A percentile compares a stretch with the other conserved stretches of the same genome.
Evolutionary conservation across 257 asterid species (phyloP).

Genomic region (Ophiorrhiza pumila): DNA sequence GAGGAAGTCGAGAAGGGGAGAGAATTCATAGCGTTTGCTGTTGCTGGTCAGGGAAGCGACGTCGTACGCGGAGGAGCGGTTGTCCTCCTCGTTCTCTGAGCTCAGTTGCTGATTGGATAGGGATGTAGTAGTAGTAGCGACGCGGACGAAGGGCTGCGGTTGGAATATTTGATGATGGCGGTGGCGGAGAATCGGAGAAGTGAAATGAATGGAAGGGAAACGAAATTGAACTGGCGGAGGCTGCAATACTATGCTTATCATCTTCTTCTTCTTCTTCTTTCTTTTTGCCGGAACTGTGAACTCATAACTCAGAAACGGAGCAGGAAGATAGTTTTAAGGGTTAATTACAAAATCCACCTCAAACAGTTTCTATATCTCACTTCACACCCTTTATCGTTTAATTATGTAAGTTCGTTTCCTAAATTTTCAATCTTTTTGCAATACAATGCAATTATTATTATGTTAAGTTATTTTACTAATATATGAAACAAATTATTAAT

Average conservation of each 20-base stretch:
- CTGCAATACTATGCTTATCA: constrained; percentile 56
- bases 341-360: too few relatives aligned
- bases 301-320: too few relatives aligned
- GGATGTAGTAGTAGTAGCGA: constrained; percentile 8
- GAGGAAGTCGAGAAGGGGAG: constrained; percentile 75
- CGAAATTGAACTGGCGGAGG: constrained; percentile 56
- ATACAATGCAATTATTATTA: too few relatives aligned
- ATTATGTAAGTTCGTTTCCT: too few relatives aligned
- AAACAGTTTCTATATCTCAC: too few relatives aligned
- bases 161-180: constrained; percentile 10
- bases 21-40: constrained; percentile 60
- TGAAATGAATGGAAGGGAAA: constrained; percentile 35
- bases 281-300: background rate
- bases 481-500: too few relatives aligned
- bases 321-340: background rate
- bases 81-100: too few relatives aligned
- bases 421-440: too few relatives aligned
- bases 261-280: constrained; percentile 18
- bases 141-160: constrained; percentile 21
- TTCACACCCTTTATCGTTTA: too few relatives aligned
- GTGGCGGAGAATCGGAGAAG: constrained; percentile 28
- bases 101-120: constrained; percentile 20
- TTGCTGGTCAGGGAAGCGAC: constrained; percentile 43
- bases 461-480: too few relatives aligned
- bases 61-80: too few relatives aligned